These are phyloP conservation scores for Arachis hypogaea DNA, from an alignment of 306 rosid species.

Conservation along the genomic window DNA sequence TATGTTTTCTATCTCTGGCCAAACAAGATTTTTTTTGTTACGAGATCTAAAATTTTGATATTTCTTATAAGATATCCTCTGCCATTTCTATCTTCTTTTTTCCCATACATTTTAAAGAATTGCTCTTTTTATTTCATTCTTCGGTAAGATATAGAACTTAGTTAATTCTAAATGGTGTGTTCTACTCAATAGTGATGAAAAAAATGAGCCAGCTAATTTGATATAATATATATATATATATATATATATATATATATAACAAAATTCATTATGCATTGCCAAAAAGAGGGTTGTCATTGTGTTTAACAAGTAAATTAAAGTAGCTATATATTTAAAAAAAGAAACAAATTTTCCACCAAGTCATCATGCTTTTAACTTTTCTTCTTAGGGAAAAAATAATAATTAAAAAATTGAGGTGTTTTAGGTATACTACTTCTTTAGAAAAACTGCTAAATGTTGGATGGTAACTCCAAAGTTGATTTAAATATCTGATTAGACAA, in stretches of 20 bases:
- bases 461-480: constrained; percentile 3
- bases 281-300: constrained; percentile 20
- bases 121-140: too few relatives aligned
- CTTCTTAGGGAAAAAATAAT: background rate
- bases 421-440: constrained; percentile 14
- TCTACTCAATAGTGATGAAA: too few relatives aligned
- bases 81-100: constrained; percentile 1
- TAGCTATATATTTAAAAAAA: background rate
- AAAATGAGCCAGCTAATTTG: too few relatives aligned
- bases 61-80: background rate
- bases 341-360: background rate
- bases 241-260: background rate
- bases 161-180: too few relatives aligned
- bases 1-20: constrained; percentile 1
- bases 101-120: too few relatives aligned
- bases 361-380: constrained; percentile 10
- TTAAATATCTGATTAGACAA: too few relatives aligned
- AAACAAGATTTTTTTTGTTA: background rate
- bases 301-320: background rate
- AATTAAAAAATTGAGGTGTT: constrained; percentile 2
- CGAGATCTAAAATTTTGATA: background rate
- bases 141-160: too few relatives aligned
- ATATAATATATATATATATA: too few relatives aligned
- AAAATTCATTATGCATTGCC: constrained; percentile 7
- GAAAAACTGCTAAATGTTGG: constrained; percentile 21